A percentile compares a stretch with the other conserved stretches of the same genome.
phyloP scores from a whole-genome alignment of 202 grass and related monocot species.

The Eragrostis tef region DNA sequence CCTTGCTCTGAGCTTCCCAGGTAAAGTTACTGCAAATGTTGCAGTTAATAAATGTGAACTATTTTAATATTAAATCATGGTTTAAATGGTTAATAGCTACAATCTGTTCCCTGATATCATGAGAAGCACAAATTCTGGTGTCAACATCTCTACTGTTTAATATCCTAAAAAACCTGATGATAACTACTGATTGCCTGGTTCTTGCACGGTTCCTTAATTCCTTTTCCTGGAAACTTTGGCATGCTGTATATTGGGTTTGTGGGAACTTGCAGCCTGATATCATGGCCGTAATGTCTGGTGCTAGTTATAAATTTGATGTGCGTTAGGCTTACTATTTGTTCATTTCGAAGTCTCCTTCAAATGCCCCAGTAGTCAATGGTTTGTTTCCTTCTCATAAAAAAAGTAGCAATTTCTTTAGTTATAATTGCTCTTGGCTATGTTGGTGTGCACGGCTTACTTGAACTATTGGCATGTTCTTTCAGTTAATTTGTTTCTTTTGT shows the following conservation, averaged over 20 bases:
- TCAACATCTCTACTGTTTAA: neutral
- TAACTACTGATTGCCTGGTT: conserved; percentile 1
- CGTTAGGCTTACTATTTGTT: neutral
- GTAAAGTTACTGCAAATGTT: conserved; percentile 46
- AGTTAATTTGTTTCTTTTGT: neutral
- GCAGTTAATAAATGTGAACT: neutral
- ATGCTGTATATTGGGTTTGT: conserved; percentile 29
- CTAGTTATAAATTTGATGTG: neutral
- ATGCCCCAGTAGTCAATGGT: neutral
- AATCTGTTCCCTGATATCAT: conserved; percentile 23
- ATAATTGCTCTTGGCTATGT: neutral
- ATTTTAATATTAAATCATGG: no score
- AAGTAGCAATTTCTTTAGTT: no score
- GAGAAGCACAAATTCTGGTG: no score
- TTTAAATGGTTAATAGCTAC: neutral
- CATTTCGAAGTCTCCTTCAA: conserved; percentile 3
- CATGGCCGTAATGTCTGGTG: neutral
- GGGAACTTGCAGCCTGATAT: neutral
- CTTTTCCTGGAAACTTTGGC: conserved; percentile 16
- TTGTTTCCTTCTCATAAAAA: neutral
- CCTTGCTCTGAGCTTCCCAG: conserved; percentile 95
- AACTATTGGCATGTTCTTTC: neutral
- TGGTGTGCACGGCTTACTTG: conserved; percentile 12
- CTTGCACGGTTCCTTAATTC: neutral
- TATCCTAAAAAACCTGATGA: neutral